Percentiles rank a stretch among this genome's conserved stretches.
phyloP scores from a whole-genome alignment of 768 basidiomycete species.

The Leccinum sublutescens region DNA sequence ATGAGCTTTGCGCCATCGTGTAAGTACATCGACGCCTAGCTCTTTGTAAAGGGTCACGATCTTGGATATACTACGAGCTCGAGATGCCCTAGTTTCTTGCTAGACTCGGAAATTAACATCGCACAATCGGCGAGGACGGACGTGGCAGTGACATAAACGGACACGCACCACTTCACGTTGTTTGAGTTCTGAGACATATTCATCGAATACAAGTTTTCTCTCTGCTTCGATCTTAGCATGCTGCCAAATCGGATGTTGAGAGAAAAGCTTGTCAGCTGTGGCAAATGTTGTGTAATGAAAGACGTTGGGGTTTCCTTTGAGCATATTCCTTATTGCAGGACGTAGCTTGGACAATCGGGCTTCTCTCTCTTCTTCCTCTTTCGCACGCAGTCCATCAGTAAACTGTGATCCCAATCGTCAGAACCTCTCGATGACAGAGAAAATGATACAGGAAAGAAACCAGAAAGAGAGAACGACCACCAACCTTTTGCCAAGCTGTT shows the following conservation, averaged over 20 bases:
- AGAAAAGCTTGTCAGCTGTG: slow-evolving; percentile 84
- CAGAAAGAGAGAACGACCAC: slow-evolving; percentile 18
- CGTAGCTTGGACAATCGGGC: slow-evolving; percentile 80
- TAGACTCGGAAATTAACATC: slow-evolving; percentile 29
- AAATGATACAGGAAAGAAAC: neutral
- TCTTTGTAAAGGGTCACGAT: slow-evolving; percentile 83
- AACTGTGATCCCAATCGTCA: slow-evolving; percentile 43
- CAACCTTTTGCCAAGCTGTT: slow-evolving; percentile 87
- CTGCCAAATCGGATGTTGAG: slow-evolving; percentile 88
- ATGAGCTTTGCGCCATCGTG: slow-evolving; percentile 87
- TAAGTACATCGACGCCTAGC: slow-evolving; percentile 88
- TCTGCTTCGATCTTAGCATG: slow-evolving; percentile 84
- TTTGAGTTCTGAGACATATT: slow-evolving; percentile 84
- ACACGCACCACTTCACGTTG: slow-evolving; percentile 81
- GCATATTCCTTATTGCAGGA: slow-evolving; percentile 82
- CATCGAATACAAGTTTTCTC: slow-evolving; percentile 84
- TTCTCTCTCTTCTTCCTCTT: slow-evolving; percentile 86
- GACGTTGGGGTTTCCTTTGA: slow-evolving; percentile 83
- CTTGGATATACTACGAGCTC: slow-evolving; percentile 77
- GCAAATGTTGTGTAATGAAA: slow-evolving; percentile 90
- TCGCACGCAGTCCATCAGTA: slow-evolving; percentile 68
- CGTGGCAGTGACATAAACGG: neutral
- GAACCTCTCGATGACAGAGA: neutral
- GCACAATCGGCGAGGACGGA: slow-evolving; percentile 5
- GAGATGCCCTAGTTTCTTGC: slow-evolving; percentile 78